Conservation (phyloP, 1,284 basidiomycete genomes). For the Ceratobasidium sp. region DNA sequence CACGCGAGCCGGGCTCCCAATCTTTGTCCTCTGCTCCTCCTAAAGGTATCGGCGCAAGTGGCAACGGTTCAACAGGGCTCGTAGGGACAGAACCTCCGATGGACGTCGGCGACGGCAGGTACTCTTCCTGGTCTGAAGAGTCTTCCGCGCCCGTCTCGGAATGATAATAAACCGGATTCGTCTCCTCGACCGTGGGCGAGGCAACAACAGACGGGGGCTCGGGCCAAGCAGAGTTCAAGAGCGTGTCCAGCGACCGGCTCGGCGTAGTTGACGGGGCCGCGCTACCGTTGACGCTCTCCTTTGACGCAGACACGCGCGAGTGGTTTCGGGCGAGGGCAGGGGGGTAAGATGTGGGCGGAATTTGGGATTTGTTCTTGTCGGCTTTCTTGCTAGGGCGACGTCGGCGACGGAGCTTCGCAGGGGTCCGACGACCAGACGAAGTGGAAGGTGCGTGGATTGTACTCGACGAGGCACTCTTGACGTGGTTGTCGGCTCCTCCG, state of each 20-base stretch:
- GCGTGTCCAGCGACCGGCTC: constrained; percentile 21
- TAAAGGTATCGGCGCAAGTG: background rate
- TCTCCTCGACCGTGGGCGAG: background rate
- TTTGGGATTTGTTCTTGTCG: background rate
- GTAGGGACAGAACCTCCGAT: constrained; percentile 2
- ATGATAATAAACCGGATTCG: background rate
- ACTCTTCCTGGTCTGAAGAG: constrained; percentile 30
- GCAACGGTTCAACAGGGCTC: constrained; percentile 1
- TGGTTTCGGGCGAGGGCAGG: constrained; percentile 16
- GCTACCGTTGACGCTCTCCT: constrained; percentile 12
- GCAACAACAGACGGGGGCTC: constrained; percentile 26
- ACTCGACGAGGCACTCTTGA: background rate
- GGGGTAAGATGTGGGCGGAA: constrained; percentile 20
- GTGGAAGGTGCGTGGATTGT: constrained; percentile 28
- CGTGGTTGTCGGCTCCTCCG: background rate
- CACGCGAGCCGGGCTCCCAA: constrained; percentile 31
- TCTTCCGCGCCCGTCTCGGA: constrained; percentile 33
- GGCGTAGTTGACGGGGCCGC: constrained; percentile 13
- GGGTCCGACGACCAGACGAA: constrained; percentile 8
- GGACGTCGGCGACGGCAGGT: constrained; percentile 23
- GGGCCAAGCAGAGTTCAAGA: constrained; percentile 35
- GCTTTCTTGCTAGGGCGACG: constrained; percentile 13
- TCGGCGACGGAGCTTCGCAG: constrained; percentile 15
- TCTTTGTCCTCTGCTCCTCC: background rate
- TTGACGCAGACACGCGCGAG: background rate